Percentiles rank a stretch among this genome's conserved stretches.
These are phyloP conservation scores for Babesia gibsoni DNA, from an alignment of 169 alveolate genomes.

Conservation along the genomic window DNA sequence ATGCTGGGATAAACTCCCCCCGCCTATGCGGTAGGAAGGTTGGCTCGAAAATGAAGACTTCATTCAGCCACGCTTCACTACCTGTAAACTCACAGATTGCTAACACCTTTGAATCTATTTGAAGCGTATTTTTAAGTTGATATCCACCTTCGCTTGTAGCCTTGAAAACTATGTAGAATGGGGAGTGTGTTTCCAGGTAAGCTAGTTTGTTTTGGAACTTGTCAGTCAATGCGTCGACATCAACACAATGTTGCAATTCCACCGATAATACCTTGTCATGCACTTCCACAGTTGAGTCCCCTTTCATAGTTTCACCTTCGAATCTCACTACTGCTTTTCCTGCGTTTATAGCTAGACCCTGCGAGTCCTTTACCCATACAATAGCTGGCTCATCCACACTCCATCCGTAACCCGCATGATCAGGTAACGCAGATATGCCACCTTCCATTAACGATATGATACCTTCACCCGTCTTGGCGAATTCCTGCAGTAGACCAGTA, in stretches of 20 bases:
- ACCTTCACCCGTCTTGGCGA: neutral
- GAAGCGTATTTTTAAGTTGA: neutral
- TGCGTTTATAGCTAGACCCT: constrained; percentile 10
- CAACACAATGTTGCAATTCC: constrained; percentile 18
- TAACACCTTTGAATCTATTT: constrained; percentile 12
- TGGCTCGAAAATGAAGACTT: constrained; percentile 12
- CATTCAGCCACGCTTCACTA: neutral
- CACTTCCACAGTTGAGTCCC: constrained; percentile 10
- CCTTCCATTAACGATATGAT: constrained; percentile 9
- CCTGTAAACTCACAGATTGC: neutral
- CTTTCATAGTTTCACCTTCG: constrained; percentile 1
- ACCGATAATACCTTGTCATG: constrained; percentile 12
- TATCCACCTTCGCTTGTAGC: neutral
- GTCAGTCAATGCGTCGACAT: neutral
- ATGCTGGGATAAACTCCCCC: constrained; percentile 3
- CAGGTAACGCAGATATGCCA: neutral
- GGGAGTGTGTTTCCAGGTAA: constrained; percentile 10
- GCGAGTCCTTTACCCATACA: neutral
- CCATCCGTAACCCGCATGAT: neutral
- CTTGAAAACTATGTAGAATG: constrained; percentile 19
- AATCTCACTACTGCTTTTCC: constrained; percentile 23
- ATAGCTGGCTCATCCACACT: neutral
- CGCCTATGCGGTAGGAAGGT: neutral
- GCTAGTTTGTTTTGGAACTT: neutral
- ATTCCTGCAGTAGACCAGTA: constrained; percentile 1